These are phyloP conservation scores for Hymenoscyphus linearis DNA, from an alignment of 2,329 filamentous ascomycete species.

Conservation along the genomic window DNA sequence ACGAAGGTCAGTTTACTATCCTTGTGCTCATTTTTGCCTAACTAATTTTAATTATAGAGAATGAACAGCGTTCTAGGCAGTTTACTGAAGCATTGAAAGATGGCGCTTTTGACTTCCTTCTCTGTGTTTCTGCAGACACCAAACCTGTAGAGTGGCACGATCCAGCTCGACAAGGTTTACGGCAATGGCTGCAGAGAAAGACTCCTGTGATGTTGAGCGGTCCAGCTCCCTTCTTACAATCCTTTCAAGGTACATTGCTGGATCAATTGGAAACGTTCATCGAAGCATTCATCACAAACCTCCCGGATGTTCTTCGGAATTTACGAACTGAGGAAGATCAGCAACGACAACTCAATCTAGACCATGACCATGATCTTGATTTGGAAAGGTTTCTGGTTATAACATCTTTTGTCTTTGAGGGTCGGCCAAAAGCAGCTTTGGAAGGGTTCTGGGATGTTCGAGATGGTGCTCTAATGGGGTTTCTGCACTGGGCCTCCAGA, in stretches of 20 bases:
- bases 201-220: conserved; percentile 65
- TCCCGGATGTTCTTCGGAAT: conserved; percentile 84
- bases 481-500: conserved; percentile 94
- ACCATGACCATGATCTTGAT: conserved; percentile 63
- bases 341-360: conserved; percentile 64
- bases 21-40: not conserved
- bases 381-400: conserved; percentile 89
- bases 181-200: conserved; percentile 77
- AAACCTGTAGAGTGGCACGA: conserved; percentile 82
- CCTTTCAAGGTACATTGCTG: conserved; percentile 70
- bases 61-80: conserved; percentile 62
- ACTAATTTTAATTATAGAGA: conserved; percentile 43
- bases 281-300: conserved; percentile 89
- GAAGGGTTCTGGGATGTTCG: conserved; percentile 82
- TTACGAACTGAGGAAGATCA: conserved; percentile 87
- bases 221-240: conserved; percentile 60
- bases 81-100: conserved; percentile 78
- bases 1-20: conserved; percentile 39
- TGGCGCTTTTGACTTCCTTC: conserved; percentile 85
- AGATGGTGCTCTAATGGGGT: conserved; percentile 89
- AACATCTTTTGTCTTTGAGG: conserved; percentile 86
- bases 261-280: conserved; percentile 80
- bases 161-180: conserved; percentile 74
- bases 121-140: conserved; percentile 78
- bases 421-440: conserved; percentile 74